phyloP scores from a whole-genome alignment of 441 rosid genomes.

The Populus hybrid region DNA sequence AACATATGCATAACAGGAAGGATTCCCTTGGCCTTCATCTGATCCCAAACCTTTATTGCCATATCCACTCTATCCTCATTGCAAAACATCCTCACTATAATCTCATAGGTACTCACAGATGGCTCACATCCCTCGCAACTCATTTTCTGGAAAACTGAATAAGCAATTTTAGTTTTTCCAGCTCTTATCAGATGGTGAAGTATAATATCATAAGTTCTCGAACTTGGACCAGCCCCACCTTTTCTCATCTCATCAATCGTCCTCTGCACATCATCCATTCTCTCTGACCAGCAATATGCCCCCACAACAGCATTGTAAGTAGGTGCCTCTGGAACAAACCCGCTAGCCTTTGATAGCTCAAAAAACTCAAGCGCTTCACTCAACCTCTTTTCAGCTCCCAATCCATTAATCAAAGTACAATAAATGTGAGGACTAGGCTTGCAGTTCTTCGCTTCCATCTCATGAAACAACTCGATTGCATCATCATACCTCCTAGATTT shows the following conservation, averaged over 20 bases:
- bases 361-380: conserved; percentile 59
- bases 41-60: conserved; percentile 63
- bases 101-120: conserved; percentile 71
- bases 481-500: conserved; percentile 53
- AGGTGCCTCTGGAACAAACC: conserved; percentile 58
- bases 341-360: conserved; percentile 47
- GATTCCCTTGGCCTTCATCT: conserved; percentile 69
- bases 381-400: conserved; percentile 64
- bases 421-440: conserved; percentile 69
- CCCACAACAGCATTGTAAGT: conserved; percentile 81
- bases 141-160: conserved; percentile 56
- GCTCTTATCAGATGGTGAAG: conserved; percentile 62
- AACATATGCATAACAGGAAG: conserved; percentile 92
- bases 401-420: conserved; percentile 72
- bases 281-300: conserved; percentile 64
- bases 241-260: conserved; percentile 64
- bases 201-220: conserved; percentile 75
- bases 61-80: conserved; percentile 49
- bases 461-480: conserved; percentile 47
- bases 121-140: conserved; percentile 44
- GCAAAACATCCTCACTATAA: conserved; percentile 80
- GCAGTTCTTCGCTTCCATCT: conserved; percentile 58
- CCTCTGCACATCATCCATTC: conserved; percentile 48
- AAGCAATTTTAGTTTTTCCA: conserved; percentile 51
- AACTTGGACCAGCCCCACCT: conserved; percentile 53